phyloP scores from a whole-genome alignment of 352 stramenopile species.

The Globisporangium perplexum region DNA sequence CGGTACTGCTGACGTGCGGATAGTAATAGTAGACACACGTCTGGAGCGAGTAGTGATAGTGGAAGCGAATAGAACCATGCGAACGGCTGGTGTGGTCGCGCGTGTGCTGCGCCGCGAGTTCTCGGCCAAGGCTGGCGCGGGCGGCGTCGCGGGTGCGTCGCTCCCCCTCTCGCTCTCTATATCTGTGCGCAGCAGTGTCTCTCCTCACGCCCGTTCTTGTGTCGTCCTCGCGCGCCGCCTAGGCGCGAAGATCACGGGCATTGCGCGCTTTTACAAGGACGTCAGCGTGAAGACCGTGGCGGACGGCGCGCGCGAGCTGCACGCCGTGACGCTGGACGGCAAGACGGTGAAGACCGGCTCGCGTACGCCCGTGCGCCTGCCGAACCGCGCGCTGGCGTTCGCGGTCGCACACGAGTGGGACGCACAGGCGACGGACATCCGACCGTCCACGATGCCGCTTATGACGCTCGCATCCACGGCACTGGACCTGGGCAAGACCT shows the following conservation, averaged over 20 bases:
- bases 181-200: slow-evolving; percentile 13
- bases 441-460: slow-evolving; percentile 80
- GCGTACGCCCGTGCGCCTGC: slow-evolving; percentile 54
- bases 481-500: slow-evolving; percentile 58
- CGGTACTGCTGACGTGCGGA: no score
- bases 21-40: no score
- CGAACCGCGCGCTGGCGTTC: slow-evolving; percentile 59
- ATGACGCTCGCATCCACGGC: slow-evolving; percentile 84
- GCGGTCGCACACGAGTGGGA: slow-evolving; percentile 84
- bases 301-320: slow-evolving; percentile 20
- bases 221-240: not conserved
- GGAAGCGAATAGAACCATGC: no score
- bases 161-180: not conserved
- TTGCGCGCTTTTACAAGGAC: slow-evolving; percentile 79
- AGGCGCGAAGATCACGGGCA: slow-evolving; percentile 81
- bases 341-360: slow-evolving; percentile 75
- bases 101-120: slow-evolving; percentile 25
- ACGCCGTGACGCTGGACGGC: slow-evolving; percentile 72
- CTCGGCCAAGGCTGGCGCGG: slow-evolving; percentile 39
- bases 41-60: no score
- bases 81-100: slow-evolving; percentile 18
- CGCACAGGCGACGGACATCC: slow-evolving; percentile 66
- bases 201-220: not conserved
- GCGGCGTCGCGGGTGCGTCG: slow-evolving; percentile 29
- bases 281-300: slow-evolving; percentile 61